Percentiles rank a stretch among this genome's conserved stretches.
phyloP scores from a whole-genome alignment of 2,329 filamentous ascomycete species.

The Juglanconis oblonga region DNA sequence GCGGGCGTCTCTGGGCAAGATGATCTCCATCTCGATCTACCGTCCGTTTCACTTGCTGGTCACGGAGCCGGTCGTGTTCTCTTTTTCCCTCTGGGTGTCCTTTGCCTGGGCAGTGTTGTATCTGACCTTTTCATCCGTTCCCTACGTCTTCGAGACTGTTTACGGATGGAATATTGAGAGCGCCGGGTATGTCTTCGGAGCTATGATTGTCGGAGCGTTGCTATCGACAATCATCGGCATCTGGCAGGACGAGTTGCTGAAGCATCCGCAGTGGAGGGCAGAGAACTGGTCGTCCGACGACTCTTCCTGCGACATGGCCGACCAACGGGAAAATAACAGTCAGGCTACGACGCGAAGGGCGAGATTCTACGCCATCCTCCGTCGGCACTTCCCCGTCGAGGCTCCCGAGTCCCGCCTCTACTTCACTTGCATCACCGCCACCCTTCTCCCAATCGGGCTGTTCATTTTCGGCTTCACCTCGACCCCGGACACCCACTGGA shows the following conservation, averaged over 20 bases:
- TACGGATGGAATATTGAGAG: slow-evolving; percentile 67
- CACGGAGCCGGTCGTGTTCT: slow-evolving; percentile 77
- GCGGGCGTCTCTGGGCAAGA: slow-evolving; percentile 61
- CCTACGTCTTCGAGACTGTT: slow-evolving; percentile 68
- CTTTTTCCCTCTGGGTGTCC: slow-evolving; percentile 84
- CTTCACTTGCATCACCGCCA: slow-evolving; percentile 74
- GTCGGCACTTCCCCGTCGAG: slow-evolving; percentile 44
- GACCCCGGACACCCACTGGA: slow-evolving; percentile 63
- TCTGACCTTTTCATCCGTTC: slow-evolving; percentile 76
- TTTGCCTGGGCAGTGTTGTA: slow-evolving; percentile 92
- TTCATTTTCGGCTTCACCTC: slow-evolving; percentile 79
- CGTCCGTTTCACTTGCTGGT: slow-evolving; percentile 75
- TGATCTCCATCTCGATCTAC: slow-evolving; percentile 71
- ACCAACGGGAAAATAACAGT: slow-evolving; percentile 20
- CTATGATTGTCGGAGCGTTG: slow-evolving; percentile 65
- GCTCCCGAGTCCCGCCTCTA: slow-evolving; percentile 78
- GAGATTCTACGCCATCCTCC: slow-evolving; percentile 43
- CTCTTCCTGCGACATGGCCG: slow-evolving; percentile 12
- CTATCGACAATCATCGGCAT: slow-evolving; percentile 68
- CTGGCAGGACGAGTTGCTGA: slow-evolving; percentile 66
- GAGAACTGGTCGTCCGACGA: slow-evolving; percentile 23
- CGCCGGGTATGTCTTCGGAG: slow-evolving; percentile 69
- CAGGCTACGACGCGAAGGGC: slow-evolving; percentile 21
- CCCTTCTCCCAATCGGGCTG: slow-evolving; percentile 73
- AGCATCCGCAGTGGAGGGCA: slow-evolving; percentile 37